phyloP scores from a whole-genome alignment of 768 basidiomycete genomes.

The Tephrocybe sp. region DNA sequence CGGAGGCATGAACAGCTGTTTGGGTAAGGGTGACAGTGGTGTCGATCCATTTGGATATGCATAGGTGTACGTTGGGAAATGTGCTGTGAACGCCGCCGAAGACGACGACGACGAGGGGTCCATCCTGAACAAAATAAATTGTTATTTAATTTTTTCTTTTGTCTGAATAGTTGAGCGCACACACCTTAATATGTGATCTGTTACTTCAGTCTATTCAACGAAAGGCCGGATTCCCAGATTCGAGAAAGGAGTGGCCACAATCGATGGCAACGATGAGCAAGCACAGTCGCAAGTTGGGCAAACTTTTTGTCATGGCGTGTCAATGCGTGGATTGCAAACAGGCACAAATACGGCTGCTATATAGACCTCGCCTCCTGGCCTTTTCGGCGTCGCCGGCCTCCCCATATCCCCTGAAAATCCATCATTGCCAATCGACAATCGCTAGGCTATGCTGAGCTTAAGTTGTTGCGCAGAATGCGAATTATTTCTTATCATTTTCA shows the following conservation, averaged over 20 bases:
- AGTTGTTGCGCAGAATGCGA: too few species aligned
- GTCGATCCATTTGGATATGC: slow-evolving; percentile 9
- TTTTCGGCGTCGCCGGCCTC: too few species aligned
- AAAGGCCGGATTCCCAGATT: too few species aligned
- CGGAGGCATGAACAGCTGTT: slow-evolving; percentile 56
- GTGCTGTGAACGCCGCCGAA: slow-evolving; percentile 3
- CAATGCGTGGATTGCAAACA: background rate
- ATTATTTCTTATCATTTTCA: too few species aligned
- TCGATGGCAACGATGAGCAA: slow-evolving; percentile 7
- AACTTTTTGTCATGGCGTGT: slow-evolving; percentile 6
- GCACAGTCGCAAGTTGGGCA: background rate
- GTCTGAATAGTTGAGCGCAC: too few species aligned
- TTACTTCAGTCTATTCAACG: too few species aligned
- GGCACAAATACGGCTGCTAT: background rate
- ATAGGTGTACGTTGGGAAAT: slow-evolving; percentile 11
- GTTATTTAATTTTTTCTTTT: too few species aligned
- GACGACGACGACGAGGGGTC: slow-evolving; percentile 12
- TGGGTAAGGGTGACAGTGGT: slow-evolving; percentile 57
- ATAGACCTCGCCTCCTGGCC: background rate
- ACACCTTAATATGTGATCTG: too few species aligned
- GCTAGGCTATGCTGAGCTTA: too few species aligned
- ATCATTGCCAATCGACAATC: too few species aligned
- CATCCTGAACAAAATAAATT: too few species aligned
- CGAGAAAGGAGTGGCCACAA: background rate
- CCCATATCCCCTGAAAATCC: too few species aligned